Base-by-base conservation (phyloP, 352 stramenopile species). In the Phytophthora macrochlamydospora region DNA sequence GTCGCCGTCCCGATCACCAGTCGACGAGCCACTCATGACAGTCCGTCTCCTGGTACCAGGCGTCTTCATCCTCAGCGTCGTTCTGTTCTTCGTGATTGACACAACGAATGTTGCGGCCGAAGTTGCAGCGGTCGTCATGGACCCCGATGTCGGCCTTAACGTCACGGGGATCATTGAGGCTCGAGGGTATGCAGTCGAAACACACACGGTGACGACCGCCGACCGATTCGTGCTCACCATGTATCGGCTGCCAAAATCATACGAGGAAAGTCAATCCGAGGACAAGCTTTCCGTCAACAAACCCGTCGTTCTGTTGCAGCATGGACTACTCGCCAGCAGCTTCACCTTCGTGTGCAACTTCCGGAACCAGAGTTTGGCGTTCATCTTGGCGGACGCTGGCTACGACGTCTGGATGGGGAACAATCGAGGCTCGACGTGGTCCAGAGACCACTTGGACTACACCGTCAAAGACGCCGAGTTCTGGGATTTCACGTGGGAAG, bases 341-440 rank as follows among this genome's bases (percentile, higher is more conserved):
- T 87, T 70, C 51, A 80, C 78, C 35, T 87, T 70, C 30, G 74
- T 85, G 5, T 54, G 59, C 58, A 87, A 87, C 58, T 87, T 69
- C 49, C 70, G 75, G n/a, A 79, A 62, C 24, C 78, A 87, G 56
- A 84, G 74, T 42, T 62, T 87, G 42, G 79, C 76, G 30, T 85
- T 78, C 60, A 29, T 87, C 24, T 64, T 85, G 29, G 76, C 64
- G 1, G 78, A 87, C 30, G 78, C 75, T 18, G 78, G 78, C 1
- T 87, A 84, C 45, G 78, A 87, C 30, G 78, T 87, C 7, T 87
- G 76, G 78, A 65, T 87, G 1, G 76, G 50, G 8, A 85, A 87
- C 62, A 87, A 87, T 53, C 78, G 78, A 14, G 79, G 79, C n/a
- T 81, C 71, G 37, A 85, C 79, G 7, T 87, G 79, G 79, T 87